Evolutionary conservation across 2,329 filamentous ascomycete genomes (phyloP).

Genomic region (Alternaria brassicae): DNA sequence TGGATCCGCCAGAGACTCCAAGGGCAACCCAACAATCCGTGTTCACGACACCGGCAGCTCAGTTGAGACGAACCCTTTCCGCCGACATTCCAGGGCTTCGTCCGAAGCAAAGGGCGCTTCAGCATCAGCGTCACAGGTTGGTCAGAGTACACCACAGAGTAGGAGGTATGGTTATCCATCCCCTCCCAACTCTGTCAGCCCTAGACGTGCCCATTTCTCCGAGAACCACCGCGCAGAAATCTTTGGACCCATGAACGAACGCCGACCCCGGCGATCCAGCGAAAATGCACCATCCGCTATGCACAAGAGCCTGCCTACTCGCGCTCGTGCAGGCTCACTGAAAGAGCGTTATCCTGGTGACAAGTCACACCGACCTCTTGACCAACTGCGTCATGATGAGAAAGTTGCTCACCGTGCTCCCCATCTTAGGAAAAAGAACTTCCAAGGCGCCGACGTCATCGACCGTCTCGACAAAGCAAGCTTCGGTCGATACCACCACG

Average conservation of each 20-base stretch:
- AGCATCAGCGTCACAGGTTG: slow-evolving; percentile 24
- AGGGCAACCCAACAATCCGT: slow-evolving; percentile 32
- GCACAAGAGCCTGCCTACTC: slow-evolving; percentile 30
- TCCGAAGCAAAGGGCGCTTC: slow-evolving; percentile 38
- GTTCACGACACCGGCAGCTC: slow-evolving; percentile 49
- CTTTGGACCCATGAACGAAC: slow-evolving; percentile 40
- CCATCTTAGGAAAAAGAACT: slow-evolving; percentile 70
- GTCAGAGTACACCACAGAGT: slow-evolving; percentile 27
- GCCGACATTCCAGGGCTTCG: slow-evolving; percentile 40
- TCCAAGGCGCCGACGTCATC: slow-evolving; percentile 76
- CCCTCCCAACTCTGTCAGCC: slow-evolving; percentile 63
- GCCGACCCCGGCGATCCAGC: slow-evolving; percentile 45
- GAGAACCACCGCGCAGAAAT: slow-evolving; percentile 42
- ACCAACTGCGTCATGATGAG: slow-evolving; percentile 68
- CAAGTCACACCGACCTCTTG: slow-evolving; percentile 70
- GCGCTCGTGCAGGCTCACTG: slow-evolving; percentile 60
- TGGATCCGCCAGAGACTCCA: slow-evolving; percentile 36
- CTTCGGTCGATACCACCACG: slow-evolving; percentile 81
- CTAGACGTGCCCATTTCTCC: slow-evolving; percentile 53
- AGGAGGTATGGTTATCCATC: slow-evolving; percentile 54
- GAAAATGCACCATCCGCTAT: slow-evolving; percentile 33
- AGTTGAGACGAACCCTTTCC: slow-evolving; percentile 55
- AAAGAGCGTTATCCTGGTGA: slow-evolving; percentile 69
- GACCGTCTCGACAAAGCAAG: slow-evolving; percentile 75
- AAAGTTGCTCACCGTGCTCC: slow-evolving; percentile 71